Evolutionary conservation across 371 early-diverging fungal species (phyloP), one percentile per base, ranked within the genome.

Genomic region (Mucor ambiguus): DNA sequence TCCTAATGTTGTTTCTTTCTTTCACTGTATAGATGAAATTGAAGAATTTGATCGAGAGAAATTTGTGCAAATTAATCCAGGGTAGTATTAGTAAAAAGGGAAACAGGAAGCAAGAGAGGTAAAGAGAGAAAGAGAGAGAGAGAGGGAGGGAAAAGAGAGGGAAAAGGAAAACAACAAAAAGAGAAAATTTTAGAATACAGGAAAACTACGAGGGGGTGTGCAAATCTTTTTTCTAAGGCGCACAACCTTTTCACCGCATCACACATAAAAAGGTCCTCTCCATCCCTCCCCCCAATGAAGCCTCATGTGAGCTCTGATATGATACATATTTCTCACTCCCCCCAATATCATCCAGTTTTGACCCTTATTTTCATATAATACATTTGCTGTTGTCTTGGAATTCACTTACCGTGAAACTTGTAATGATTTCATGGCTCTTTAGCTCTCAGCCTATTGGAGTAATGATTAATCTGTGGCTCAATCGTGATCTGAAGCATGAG

Each of bases 201-300:
- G 24, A 52, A 52, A 49, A 49, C 49, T 52, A 52, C 52, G 52
- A 52, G 22, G 52, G 52, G 52, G 52, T 52, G 52, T 52, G 52
- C 52, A 52, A 52, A 52, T 52, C 52, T 22, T 52, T 52, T 52
- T 33, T 33, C 33, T 10, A 26, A 28, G 52, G 52, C 52, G 52
- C 52, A 52, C 52, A 52, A 52, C 52, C 52, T 52, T 52, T 44
- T 9, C 44, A 49, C 14, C 49, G 14, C 49, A 52, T 52, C 52
- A 52, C 46, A 46, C 46, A 22, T 22, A 44, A 44, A 26, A 52
- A 52, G 28, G 52, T 26, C 24, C 41, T 26, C 24, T 35, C 37
- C 14, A 10, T 20, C 20, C 18, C 46, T 20, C 46, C 10, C 46
- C 46, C 52, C 52, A 28, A 2, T 26, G 28, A 24, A 52, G 28